Conservation (phyloP, 306 rosid species). For the Lupinus albus region DNA sequence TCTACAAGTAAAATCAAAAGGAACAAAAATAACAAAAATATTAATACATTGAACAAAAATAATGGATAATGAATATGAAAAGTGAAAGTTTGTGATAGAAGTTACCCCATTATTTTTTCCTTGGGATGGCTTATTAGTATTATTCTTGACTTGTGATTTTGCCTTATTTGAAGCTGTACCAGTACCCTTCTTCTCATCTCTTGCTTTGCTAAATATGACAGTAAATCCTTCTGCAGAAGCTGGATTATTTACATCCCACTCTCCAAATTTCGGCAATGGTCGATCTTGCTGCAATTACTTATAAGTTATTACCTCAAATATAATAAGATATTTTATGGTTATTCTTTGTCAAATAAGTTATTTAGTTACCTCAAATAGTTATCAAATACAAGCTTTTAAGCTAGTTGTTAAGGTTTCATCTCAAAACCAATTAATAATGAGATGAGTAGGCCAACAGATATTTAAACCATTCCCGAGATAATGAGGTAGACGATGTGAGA, state of each 20-base stretch:
- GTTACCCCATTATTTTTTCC: constrained; percentile 37
- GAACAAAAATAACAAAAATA: neutral
- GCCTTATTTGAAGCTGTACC: neutral
- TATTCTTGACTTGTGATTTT: constrained; percentile 19
- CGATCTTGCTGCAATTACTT: constrained; percentile 45
- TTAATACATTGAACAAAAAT: neutral
- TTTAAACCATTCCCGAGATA: too few species aligned
- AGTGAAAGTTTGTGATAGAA: neutral
- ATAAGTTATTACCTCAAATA: too few species aligned
- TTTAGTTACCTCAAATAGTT: too few species aligned
- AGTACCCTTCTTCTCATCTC: constrained; percentile 54
- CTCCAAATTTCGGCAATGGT: constrained; percentile 64
- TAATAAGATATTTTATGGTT: too few species aligned
- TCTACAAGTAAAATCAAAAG: constrained; percentile 43
- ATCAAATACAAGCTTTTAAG: too few species aligned
- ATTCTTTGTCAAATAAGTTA: too few species aligned
- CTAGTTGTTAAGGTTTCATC: too few species aligned
- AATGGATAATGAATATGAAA: neutral
- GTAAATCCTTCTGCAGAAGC: constrained; percentile 64
- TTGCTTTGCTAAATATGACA: constrained; percentile 57
- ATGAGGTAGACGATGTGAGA: too few species aligned
- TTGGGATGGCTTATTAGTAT: constrained; percentile 17
- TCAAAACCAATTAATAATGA: too few species aligned
- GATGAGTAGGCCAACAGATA: too few species aligned
- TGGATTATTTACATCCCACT: constrained; percentile 66